Evolutionary conservation across 768 basidiomycete genomes (phyloP), one percentile per base, ranked within the genome.

Genomic region (Megacollybia marginata): DNA sequence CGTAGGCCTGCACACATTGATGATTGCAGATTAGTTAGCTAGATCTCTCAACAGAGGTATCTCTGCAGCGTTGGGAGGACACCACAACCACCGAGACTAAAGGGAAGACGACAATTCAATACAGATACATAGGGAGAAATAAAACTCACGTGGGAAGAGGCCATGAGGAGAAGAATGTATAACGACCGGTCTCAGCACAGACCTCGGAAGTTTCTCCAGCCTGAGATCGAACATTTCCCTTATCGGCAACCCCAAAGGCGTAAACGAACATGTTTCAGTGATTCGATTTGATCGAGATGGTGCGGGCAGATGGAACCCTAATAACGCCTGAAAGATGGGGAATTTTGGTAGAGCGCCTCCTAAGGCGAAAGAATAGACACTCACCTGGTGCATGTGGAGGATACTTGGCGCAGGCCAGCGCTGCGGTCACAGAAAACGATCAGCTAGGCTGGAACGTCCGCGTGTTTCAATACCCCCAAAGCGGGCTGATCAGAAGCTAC

Each of bases 111-210:
- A 52, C 28, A 48, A 44, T n/a, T 11, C 12, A 8, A 2, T 6
- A 50, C 28, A 38, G 46, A 28, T 6, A n/a, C 34, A 43, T n/a
- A 16, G 10, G 12, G 13, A 45, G 44, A n/a, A 36, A 48, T 31
- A 45, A 19, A 7, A 64, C 80, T 56, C 55, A 84, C 83, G 86
- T 78, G 60, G 84, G 77, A 53, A 88, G 67, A 1, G 85, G 84
- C 83, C 82, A 85, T 2, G 82, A 85, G 1, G 82, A 85, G 73
- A 86, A 87, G 62, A 88, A 85, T 9, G 80, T 82, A 60, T 83
- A 86, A 55, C 82, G 65, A 5, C 75, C 73, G 1, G 75, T 77
- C 53, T 76, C 74, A 5, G 73, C 73, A 57, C 82, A 86, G 8
- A 68, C 65, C 51, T 74, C 64, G 81, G 74, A 2, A 87, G 68